Evolutionary conservation across 495 filamentous ascomycete species (phyloP).

Genomic region (Penicillium fimorum): DNA sequence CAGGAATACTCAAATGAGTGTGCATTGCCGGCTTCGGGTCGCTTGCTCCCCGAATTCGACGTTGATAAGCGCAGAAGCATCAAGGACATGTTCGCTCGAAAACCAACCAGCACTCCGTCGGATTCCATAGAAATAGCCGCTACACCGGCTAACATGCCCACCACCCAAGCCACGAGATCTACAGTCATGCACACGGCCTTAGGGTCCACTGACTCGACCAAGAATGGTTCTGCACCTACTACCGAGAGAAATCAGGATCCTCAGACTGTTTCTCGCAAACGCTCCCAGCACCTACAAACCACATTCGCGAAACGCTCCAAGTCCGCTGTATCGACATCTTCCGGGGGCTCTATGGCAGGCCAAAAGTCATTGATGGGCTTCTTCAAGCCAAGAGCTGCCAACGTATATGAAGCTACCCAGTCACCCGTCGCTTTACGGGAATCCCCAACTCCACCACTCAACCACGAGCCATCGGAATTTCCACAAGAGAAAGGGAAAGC

Average conservation of each 20-base stretch:
- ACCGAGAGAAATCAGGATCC: slow-evolving; percentile 6
- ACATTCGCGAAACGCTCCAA: slow-evolving; percentile 48
- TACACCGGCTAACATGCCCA: neutral
- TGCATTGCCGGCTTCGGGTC: slow-evolving; percentile 72
- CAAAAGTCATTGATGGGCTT: slow-evolving; percentile 82
- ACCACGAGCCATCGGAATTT: neutral
- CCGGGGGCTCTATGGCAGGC: slow-evolving; percentile 39
- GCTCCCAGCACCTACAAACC: slow-evolving; percentile 21
- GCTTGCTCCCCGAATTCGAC: slow-evolving; percentile 78
- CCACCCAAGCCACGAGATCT: neutral
- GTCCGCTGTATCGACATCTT: slow-evolving; percentile 27
- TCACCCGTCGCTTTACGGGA: neutral
- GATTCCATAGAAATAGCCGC: neutral
- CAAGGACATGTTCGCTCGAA: slow-evolving; percentile 84
- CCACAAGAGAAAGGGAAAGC: neutral
- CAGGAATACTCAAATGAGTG: slow-evolving; percentile 65
- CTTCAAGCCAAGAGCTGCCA: slow-evolving; percentile 56
- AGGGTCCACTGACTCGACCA: neutral
- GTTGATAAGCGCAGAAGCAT: slow-evolving; percentile 73
- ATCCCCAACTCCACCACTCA: neutral
- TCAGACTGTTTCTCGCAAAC: slow-evolving; percentile 31
- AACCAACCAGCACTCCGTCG: slow-evolving; percentile 32
- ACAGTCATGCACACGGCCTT: neutral
- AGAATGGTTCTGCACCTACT: neutral
- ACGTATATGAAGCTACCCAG: neutral